Evolutionary conservation across 1,284 basidiomycete genomes (phyloP).

Genomic region (Cutaneotrichosporon sp.): DNA sequence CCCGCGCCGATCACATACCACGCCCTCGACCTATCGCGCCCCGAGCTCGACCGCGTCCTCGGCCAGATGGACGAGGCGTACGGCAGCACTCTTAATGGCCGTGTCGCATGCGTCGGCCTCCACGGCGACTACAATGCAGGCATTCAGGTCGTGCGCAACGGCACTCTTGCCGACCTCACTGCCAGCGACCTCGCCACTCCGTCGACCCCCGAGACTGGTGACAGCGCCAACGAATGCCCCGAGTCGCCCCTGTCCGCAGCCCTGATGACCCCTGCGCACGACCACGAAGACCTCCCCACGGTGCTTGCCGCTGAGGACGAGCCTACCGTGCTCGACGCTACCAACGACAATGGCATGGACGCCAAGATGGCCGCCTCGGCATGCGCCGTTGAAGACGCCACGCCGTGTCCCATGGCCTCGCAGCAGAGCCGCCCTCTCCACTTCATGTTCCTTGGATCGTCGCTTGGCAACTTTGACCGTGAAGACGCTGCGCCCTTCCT

Average conservation of each 20-base stretch:
- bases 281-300: slow-evolving; percentile 18
- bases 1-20: slow-evolving; percentile 71
- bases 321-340: not conserved
- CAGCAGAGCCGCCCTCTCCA: slow-evolving; percentile 56
- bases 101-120: slow-evolving; percentile 70
- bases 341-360: not conserved
- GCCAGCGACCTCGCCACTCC: not conserved
- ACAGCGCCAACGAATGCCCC: not conserved
- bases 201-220: slow-evolving; percentile 1
- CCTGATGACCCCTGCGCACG: slow-evolving; percentile 22
- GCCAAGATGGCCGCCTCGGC: not conserved
- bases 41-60: slow-evolving; percentile 78
- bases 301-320: slow-evolving; percentile 15
- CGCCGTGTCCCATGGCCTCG: not conserved
- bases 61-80: slow-evolving; percentile 61
- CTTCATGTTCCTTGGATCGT: slow-evolving; percentile 88
- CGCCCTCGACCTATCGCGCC: slow-evolving; percentile 85
- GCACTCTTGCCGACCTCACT: slow-evolving; percentile 41
- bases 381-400: not conserved
- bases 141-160: slow-evolving; percentile 51
- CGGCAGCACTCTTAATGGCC: slow-evolving; percentile 61
- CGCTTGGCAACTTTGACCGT: slow-evolving; percentile 86
- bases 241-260: slow-evolving; percentile 17
- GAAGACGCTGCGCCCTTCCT: slow-evolving; percentile 70
- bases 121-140: slow-evolving; percentile 88